Base-by-base conservation (phyloP, 495 filamentous ascomycete species). In the Endocarpon pusillum region DNA sequence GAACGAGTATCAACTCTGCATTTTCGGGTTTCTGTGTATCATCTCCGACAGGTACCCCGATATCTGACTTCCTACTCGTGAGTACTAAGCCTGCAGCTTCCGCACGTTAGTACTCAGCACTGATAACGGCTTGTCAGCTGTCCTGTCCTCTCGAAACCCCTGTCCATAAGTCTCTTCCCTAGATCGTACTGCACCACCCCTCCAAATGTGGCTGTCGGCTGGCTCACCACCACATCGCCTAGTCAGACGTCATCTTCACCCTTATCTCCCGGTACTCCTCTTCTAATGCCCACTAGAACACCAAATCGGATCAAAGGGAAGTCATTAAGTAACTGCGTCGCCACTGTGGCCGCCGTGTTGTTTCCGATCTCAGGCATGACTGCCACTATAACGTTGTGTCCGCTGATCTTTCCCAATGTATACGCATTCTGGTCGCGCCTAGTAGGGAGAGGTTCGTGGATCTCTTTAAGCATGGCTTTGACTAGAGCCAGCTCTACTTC, bases 171-270 rank as follows among this genome's bases (percentile, higher is more conserved):
- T 0, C 25, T 36, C 33, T 56, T 62, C 3, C 57, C 59, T 10
- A 47, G 36, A 26, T 64, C 51, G 34, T 56, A 64, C 36, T 64
- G 54, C 0, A 64, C 42, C 1, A 62, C 58, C 7, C 58, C 57
- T 14, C 45, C 42, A 25, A 37, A 37, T 1, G n/a, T 40, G 1
- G 21, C 36, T 3, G 4, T 21, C 2, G 54, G 52, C 5, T 49
- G 32, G 36, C 58, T 51, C 10, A 67, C 51, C 1, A 64, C 55
- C 4, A 66, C 41, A 38, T 64, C 57, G 6, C 60, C 59, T 6
- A 65, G 46, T 12, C 47, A 42, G 15, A 58, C 47, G 32, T 64
- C 53, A 10, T 42, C 28, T n/a, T 50, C 29, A 31, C 16, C 24
- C 14, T 40, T 43, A 1, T 21, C 22, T 6, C 18, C 37, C 23